Evolutionary conservation across 768 basidiomycete genomes (phyloP).

Genomic region (Pisolithus microcarpus): DNA sequence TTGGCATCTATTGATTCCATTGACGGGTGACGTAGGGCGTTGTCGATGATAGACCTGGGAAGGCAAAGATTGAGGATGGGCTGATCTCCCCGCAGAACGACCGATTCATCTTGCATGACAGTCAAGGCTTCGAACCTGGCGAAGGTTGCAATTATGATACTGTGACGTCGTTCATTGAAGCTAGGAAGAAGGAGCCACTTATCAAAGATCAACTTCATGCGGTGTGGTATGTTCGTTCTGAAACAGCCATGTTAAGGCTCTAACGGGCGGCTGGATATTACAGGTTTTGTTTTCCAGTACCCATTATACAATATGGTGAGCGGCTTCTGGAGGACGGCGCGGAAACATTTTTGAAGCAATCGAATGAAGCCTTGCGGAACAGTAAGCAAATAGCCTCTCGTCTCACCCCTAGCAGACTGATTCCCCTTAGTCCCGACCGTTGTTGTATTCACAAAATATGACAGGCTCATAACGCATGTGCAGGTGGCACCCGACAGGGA

Average conservation of each 20-base stretch:
- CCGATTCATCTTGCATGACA: conserved; percentile 11
- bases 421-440: background rate
- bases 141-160: background rate
- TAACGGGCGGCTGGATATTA: background rate
- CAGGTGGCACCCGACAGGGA: background rate
- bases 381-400: background rate
- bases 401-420: background rate
- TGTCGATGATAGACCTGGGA: background rate
- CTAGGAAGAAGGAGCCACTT: background rate
- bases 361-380: background rate
- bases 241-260: too few species aligned
- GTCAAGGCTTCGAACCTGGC: conserved; percentile 12
- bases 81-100: conserved; percentile 6
- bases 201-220: conserved; percentile 10
- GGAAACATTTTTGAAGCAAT: background rate
- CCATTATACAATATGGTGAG: background rate
- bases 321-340: conserved; percentile 1
- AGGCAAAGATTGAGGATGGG: conserved; percentile 6
- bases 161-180: conserved; percentile 8
- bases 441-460: conserved; percentile 1
- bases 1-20: background rate
- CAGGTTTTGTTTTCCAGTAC: conserved; percentile 1
- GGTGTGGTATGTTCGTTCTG: conserved; percentile 6
- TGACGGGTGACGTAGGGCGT: background rate
- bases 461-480: conserved; percentile 4